phyloP scores from a whole-genome alignment of 2,329 filamentous ascomycete genomes.

The Penicillium hordei region DNA sequence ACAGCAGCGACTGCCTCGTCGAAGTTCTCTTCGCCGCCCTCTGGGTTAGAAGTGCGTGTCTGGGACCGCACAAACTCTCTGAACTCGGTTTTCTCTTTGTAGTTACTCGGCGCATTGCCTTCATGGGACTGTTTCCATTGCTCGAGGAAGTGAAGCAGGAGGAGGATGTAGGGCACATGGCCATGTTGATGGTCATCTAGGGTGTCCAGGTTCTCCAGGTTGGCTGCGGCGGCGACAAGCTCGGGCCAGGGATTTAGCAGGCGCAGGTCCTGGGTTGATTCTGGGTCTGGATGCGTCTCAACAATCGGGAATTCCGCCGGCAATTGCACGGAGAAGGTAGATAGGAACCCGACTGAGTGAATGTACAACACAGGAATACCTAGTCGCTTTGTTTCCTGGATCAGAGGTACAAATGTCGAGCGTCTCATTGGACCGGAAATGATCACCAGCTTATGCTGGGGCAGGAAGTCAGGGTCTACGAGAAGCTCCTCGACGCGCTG shows the following conservation, averaged over 20 bases:
- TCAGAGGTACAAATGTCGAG: conserved; percentile 52
- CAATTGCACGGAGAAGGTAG: conserved; percentile 77
- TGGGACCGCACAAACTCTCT: conserved; percentile 66
- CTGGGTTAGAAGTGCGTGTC: conserved; percentile 69
- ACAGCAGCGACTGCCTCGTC: conserved; percentile 88
- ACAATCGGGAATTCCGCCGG: conserved; percentile 85
- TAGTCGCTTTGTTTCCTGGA: conserved; percentile 53
- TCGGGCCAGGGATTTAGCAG: conserved; percentile 85
- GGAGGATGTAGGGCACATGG: conserved; percentile 81
- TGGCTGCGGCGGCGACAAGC: conserved; percentile 64
- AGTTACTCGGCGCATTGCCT: conserved; percentile 68
- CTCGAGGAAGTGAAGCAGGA: conserved; percentile 79
- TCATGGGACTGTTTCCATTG: conserved; percentile 72
- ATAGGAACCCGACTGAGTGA: conserved; percentile 90
- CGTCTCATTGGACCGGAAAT: conserved; percentile 59
- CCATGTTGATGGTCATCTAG: conserved; percentile 81
- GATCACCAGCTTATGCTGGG: conserved; percentile 60
- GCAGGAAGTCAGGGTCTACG: conserved; percentile 39
- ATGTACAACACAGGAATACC: conserved; percentile 75
- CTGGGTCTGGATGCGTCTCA: conserved; percentile 90
- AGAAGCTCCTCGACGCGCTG: conserved; percentile 43
- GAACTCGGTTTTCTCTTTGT: conserved; percentile 85
- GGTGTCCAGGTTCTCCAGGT: conserved; percentile 65
- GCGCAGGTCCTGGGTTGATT: conserved; percentile 79
- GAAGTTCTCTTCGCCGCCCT: conserved; percentile 94